A percentile compares a stretch with the other conserved stretches of the same genome.
phyloP scores from a whole-genome alignment of 495 filamentous ascomycete genomes.

The Trichoderma gamsii region DNA sequence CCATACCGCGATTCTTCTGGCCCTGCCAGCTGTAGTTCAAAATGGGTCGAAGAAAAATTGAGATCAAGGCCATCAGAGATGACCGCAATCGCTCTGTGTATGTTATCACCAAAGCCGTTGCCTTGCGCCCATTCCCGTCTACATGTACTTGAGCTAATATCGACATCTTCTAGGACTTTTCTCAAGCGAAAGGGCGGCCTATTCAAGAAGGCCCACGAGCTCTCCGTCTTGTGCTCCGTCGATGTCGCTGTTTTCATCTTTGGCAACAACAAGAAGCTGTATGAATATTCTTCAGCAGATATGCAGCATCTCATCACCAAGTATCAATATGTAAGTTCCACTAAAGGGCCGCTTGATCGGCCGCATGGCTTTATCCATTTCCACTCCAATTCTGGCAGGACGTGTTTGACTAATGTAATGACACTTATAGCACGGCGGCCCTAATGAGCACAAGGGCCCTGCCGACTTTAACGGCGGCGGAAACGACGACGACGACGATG shows the following conservation, averaged over 20 bases:
- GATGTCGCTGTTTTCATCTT: constrained; percentile 99
- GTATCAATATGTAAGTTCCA: constrained; percentile 75
- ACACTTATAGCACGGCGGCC: constrained; percentile 66
- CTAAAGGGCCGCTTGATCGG: neutral
- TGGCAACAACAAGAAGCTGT: constrained; percentile 94
- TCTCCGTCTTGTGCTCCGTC: constrained; percentile 94
- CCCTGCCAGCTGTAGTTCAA: neutral
- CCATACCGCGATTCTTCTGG: constrained; percentile 2
- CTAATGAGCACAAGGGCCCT: constrained; percentile 95
- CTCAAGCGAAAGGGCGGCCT: constrained; percentile 96
- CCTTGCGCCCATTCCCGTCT: constrained; percentile 25
- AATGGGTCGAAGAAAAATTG: constrained; percentile 76
- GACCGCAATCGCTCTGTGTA: constrained; percentile 98
- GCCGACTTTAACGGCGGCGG: constrained; percentile 83
- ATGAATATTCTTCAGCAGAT: constrained; percentile 91
- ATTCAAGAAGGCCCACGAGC: constrained; percentile 99
- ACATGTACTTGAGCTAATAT: constrained; percentile 54
- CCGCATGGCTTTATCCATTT: neutral
- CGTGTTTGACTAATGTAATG: constrained; percentile 26
- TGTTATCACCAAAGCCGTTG: constrained; percentile 35
- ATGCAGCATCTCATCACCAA: constrained; percentile 82
- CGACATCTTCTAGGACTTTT: constrained; percentile 74
- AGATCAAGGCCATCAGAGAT: constrained; percentile 99
- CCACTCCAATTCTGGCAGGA: constrained; percentile 10
- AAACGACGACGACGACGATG: constrained; percentile 77